Evolutionary conservation across 306 rosid species (phyloP).

Genomic region (Lathyrus oleraceus): DNA sequence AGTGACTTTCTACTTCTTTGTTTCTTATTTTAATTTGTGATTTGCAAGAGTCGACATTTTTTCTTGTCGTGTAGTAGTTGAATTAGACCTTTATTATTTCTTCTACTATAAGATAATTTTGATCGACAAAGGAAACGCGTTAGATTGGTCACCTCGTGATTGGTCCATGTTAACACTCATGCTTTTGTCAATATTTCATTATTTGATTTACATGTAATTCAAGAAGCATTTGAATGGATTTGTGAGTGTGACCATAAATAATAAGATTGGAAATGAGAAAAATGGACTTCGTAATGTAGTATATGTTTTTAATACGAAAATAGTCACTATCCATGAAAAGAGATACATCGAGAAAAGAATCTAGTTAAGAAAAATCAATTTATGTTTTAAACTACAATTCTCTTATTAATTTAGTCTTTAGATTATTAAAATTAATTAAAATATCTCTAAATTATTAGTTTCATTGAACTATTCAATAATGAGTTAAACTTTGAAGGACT

Average conservation of each 20-base stretch:
- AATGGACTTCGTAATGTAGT: background rate
- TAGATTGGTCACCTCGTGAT: conserved; percentile 33
- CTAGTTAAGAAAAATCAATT: no score
- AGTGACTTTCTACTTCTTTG: background rate
- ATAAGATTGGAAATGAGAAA: conserved; percentile 15
- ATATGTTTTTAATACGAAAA: background rate
- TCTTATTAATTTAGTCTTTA: no score
- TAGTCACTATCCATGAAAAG: no score
- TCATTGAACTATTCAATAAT: no score
- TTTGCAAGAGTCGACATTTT: background rate
- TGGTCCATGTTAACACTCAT: conserved; percentile 40
- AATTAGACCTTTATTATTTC: conserved; percentile 4
- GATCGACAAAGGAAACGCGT: conserved; percentile 44
- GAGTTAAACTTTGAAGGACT: no score
- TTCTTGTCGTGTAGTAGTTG: conserved; percentile 8
- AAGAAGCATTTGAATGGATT: conserved; percentile 13
- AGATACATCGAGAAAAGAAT: no score
- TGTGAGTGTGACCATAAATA: conserved; percentile 38
- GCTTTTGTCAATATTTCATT: conserved; percentile 23
- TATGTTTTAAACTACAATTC: no score
- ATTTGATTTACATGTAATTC: conserved; percentile 8
- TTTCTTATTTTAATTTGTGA: background rate
- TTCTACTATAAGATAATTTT: conserved; percentile 7
- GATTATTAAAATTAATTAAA: no score
- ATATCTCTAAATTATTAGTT: no score